phyloP scores from a whole-genome alignment of 208 protist species.

The Trypanosoma vivax region DNA sequence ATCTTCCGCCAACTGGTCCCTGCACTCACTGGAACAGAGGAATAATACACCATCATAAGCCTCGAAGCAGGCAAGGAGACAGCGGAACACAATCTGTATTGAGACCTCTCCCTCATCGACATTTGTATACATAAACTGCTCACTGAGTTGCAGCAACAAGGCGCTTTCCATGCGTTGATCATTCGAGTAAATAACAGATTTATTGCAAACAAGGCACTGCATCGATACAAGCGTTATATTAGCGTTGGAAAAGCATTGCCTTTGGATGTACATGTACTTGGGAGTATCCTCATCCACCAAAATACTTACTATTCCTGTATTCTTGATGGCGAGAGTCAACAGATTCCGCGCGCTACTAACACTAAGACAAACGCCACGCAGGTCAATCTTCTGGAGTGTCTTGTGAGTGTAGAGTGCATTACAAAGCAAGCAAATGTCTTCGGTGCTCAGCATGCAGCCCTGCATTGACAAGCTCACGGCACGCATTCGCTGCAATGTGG shows the following conservation, averaged over 20 bases:
- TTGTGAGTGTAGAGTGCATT: slow-evolving; percentile 47
- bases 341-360: slow-evolving; percentile 47
- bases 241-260: slow-evolving; percentile 58
- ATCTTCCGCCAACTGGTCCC: slow-evolving; percentile 33
- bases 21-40: slow-evolving; percentile 52
- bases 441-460: slow-evolving; percentile 35
- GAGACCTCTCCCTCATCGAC: slow-evolving; percentile 26
- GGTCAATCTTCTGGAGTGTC: slow-evolving; percentile 59
- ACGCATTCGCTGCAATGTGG: slow-evolving; percentile 46
- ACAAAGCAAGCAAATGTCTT: slow-evolving; percentile 46
- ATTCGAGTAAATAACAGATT: slow-evolving; percentile 17
- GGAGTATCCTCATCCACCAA: slow-evolving; percentile 52
- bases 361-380: slow-evolving; percentile 54
- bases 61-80: slow-evolving; percentile 40
- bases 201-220: slow-evolving; percentile 48
- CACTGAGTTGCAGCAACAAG: slow-evolving; percentile 26
- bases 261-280: slow-evolving; percentile 59
- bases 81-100: slow-evolving; percentile 42
- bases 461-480: slow-evolving; percentile 45
- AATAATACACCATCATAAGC: slow-evolving; percentile 49
- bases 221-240: slow-evolving; percentile 19
- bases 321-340: slow-evolving; percentile 45
- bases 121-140: slow-evolving; percentile 13
- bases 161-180: slow-evolving; percentile 16
- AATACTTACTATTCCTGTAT: slow-evolving; percentile 48